phyloP scores from a whole-genome alignment of 495 filamentous ascomycete species.

The Penicillium riverlandense region DNA sequence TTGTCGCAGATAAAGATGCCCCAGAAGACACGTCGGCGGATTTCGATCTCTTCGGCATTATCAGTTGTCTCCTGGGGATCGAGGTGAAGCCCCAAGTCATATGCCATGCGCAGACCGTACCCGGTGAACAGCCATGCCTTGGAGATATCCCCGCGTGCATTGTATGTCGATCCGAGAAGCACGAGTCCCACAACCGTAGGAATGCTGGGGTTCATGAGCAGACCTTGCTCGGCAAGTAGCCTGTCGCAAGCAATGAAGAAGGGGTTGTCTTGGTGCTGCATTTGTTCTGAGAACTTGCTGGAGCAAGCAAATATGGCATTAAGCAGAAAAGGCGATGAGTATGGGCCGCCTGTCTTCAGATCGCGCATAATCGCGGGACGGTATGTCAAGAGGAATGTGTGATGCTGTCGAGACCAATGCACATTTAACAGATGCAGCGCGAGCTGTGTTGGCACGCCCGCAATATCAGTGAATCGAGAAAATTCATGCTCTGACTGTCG shows the following conservation, averaged over 20 bases:
- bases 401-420: constrained; percentile 27
- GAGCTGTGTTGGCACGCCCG: background rate
- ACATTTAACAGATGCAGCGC: constrained; percentile 10
- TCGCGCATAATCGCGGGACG: constrained; percentile 33
- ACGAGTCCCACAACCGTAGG: constrained; percentile 18
- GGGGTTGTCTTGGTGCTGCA: constrained; percentile 24
- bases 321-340: constrained; percentile 27
- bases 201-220: constrained; percentile 16
- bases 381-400: constrained; percentile 25
- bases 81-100: constrained; percentile 29
- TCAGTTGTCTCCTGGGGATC: constrained; percentile 12
- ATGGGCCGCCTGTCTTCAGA: constrained; percentile 23
- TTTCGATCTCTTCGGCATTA: constrained; percentile 25
- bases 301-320: constrained; percentile 31
- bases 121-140: constrained; percentile 32
- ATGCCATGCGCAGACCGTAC: constrained; percentile 23
- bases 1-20: constrained; percentile 32
- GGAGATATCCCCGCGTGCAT: constrained; percentile 13
- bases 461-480: background rate
- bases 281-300: constrained; percentile 19
- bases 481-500: background rate
- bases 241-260: constrained; percentile 21
- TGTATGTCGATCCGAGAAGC: constrained; percentile 14
- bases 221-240: constrained; percentile 7
- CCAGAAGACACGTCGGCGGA: constrained; percentile 32